A percentile compares a stretch with the other conserved stretches of the same genome.
Evolutionary conservation across 768 basidiomycete species (phyloP).

Genomic region (Holtermannia corniformis): DNA sequence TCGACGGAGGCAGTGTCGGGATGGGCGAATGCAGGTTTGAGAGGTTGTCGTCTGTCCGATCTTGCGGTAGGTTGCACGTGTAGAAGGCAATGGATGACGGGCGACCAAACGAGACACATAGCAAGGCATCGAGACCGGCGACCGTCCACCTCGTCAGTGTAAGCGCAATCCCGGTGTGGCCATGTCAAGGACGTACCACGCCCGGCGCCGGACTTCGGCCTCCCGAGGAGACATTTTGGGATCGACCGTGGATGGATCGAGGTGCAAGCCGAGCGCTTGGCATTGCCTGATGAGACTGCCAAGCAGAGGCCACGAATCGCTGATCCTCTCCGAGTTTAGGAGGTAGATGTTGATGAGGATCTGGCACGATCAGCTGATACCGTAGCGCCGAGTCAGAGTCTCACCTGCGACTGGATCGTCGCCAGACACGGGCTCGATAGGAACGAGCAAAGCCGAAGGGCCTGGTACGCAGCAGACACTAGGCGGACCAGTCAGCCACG

Average conservation of each 20-base stretch:
- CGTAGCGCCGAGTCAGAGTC: neutral
- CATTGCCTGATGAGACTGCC: conserved; percentile 36
- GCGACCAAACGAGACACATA: conserved; percentile 36
- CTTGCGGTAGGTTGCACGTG: conserved; percentile 36
- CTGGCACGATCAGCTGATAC: conserved; percentile 2
- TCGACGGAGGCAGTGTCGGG: conserved; percentile 18
- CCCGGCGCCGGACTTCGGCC: conserved; percentile 30
- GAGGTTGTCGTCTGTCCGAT: conserved; percentile 32
- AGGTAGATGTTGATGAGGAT: conserved; percentile 35
- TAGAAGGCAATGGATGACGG: conserved; percentile 37
- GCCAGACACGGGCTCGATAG: conserved; percentile 34
- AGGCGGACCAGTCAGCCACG: neutral
- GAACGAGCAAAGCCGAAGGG: conserved; percentile 37
- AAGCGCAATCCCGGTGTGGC: too few species aligned
- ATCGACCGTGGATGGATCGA: conserved; percentile 34
- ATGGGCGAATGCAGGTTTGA: conserved; percentile 24
- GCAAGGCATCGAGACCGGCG: conserved; percentile 35
- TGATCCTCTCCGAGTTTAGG: conserved; percentile 30
- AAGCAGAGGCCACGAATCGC: conserved; percentile 34
- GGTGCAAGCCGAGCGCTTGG: conserved; percentile 38
- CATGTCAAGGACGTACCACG: conserved; percentile 22
- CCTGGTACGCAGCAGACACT: conserved; percentile 41
- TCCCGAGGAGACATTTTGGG: conserved; percentile 31
- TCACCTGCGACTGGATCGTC: conserved; percentile 30
- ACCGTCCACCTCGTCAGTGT: conserved; percentile 30